Evolutionary conservation across 2,329 filamentous ascomycete genomes (phyloP), one percentile per base, ranked within the genome.

Genomic region (Didymella lethalis): DNA sequence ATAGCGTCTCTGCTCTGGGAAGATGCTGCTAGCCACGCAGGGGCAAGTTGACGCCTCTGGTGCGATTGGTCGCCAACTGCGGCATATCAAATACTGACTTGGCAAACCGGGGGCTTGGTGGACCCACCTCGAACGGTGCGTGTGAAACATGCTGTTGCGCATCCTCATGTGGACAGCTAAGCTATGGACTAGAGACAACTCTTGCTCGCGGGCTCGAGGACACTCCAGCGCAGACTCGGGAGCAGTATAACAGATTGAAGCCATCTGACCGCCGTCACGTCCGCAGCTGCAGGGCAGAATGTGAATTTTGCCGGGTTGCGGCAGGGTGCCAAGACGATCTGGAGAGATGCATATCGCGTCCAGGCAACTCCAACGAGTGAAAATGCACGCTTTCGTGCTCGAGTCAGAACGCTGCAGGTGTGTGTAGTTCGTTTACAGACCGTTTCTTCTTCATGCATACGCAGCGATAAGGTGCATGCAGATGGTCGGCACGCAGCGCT

Each of bases 11-110:
- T 34, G 44, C 50, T 59, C 51, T 60, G 43, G 57, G 57, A 60
- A 38, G 58, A 49, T 36, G 53, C 32, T 50, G 53, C 49, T 63
- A 64, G 68, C 70, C 68, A 71, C 74, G 71, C 71, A 70, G 72
- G 28, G 57, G 64, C 58, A 63, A 62, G 64, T 47, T 38, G 48
- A 43, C 46, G 47, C 51, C 54, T 48, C 56, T 51, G 56, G 59
- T 58, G 60, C 50, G 52, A 67, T 67, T 71, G 66, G 68, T 64
- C 66, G 63, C 67, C 58, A 66, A 56, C 52, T 63, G 67, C 67
- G 63, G 65, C 59, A 64, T 64, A 64, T 65, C 67, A 70, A 67
- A 71, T 70, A 59, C 53, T 48, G 51, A 44, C 64, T 66, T 72
- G 64, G 54, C 54, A 62, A 49, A 41, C 45, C 44, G 44, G 44